Evolutionary conservation across 768 basidiomycete species (phyloP), one percentile per base, ranked within the genome.

Genomic region (Mycena belliarum): DNA sequence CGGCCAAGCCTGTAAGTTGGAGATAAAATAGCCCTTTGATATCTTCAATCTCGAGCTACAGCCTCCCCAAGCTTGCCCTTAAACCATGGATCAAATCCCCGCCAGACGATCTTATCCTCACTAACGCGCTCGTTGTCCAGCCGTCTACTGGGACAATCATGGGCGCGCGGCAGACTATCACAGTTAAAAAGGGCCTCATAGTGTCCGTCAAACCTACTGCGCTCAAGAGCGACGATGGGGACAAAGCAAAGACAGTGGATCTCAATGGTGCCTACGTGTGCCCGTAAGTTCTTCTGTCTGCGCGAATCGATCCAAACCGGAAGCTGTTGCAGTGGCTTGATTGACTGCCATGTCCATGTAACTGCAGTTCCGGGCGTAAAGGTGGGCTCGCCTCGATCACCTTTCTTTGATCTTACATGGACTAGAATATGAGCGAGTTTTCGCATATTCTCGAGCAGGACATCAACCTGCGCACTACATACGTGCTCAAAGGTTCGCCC

Each of bases 291-390:
- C 24, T 38, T 26, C 12, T 15, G 6, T 24, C 8, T 26, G 32
- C 3, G 15, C 24, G 6, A 4, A 20, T n/a, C 14, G 8, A 38
- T 38, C 4, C 25, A 12, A 25, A 49, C 10, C n/a, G 26, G 4
- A 8, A 43, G 1, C 7, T 29, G 14, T n/a, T 9, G 14, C 38
- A 72, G 71, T 20, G 78, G 78, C 2, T 65, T 78, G n/a, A 75
- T 79, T 47, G 78, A 79, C 65, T 72, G 72, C 42, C 78, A 79
- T 66, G 77, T 78, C 1, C 78, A 79, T 56, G 71, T 76, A 49
- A 73, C 73, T 1, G 76, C 76, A 6, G 70, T 73, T 1, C 76
- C 76, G 0, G 78, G 78, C 40, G 71, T 72, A 6, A 64, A 65
- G 57, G 65, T 64, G 21, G 14, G 29, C 21, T 29, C 32, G 18